Percentiles rank a stretch among this genome's conserved stretches.
Evolutionary conservation across 805 yeast genomes (phyloP).

Genomic region (Sugiyamaella mastotermitis): DNA sequence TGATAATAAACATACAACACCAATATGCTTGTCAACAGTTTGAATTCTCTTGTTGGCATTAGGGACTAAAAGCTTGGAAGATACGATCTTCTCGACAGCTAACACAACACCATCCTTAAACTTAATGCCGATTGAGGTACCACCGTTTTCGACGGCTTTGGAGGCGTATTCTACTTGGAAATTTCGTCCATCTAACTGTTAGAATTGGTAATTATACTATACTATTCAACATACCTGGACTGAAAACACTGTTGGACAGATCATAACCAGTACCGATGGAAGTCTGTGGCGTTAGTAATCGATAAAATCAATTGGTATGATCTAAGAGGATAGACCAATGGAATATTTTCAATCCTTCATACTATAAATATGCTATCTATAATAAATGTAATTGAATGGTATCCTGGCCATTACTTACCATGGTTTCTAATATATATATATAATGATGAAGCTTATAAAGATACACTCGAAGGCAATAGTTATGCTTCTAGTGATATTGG

Average conservation of each 20-base stretch:
- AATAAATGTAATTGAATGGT: no score
- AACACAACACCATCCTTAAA: constrained; percentile 92
- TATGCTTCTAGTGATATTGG: no score
- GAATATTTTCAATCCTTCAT: no score
- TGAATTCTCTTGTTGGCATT: constrained; percentile 87
- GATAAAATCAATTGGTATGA: no score
- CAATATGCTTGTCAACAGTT: constrained; percentile 87
- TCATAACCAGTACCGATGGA: constrained; percentile 99
- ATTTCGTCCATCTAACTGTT: constrained; percentile 43
- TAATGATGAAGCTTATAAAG: no score
- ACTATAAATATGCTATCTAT: no score
- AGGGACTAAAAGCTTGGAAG: constrained; percentile 83
- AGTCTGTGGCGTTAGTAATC: no score
- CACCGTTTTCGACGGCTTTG: constrained; percentile 96
- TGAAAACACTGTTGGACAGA: constrained; percentile 91
- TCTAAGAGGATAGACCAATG: no score
- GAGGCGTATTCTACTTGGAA: constrained; percentile 98
- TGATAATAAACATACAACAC: constrained; percentile 50
- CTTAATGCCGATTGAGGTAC: constrained; percentile 89
- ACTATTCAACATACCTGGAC: constrained; percentile 42
- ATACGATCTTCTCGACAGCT: constrained; percentile 90
- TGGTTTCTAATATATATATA: no score
- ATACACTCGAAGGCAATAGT: no score
- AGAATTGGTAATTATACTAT: constrained; percentile 1
- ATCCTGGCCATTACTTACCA: no score